Conservation (phyloP, 2,329 filamentous ascomycete genomes). For the Trichothecium sympodiale region DNA sequence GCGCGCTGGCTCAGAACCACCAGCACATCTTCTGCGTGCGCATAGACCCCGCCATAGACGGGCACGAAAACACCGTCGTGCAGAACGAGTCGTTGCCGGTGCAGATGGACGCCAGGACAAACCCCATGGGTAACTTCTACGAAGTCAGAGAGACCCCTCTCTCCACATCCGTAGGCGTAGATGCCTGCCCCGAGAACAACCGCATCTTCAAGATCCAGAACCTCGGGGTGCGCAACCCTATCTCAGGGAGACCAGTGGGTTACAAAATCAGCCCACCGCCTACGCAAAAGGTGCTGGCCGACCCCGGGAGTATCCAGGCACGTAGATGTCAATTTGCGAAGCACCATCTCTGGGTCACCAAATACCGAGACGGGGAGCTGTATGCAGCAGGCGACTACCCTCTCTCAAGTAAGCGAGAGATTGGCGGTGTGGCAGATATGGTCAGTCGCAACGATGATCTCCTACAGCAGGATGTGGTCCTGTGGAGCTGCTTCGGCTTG, state of each 20-base stretch:
- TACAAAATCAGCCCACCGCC: conserved; percentile 33
- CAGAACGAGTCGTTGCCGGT: conserved; percentile 30
- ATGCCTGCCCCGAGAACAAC: conserved; percentile 37
- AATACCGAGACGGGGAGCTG: conserved; percentile 31
- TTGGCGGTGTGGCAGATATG: conserved; percentile 25
- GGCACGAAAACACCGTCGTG: conserved; percentile 42
- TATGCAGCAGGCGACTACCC: conserved; percentile 32
- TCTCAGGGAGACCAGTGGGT: conserved; percentile 32
- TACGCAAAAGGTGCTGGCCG: conserved; percentile 27
- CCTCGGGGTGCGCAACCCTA: conserved; percentile 25
- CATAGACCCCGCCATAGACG: conserved; percentile 52
- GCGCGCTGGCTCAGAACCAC: conserved; percentile 52
- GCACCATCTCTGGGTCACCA: conserved; percentile 35
- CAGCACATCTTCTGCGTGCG: conserved; percentile 55
- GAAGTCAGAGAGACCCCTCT: conserved; percentile 32
- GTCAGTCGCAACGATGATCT: conserved; percentile 32
- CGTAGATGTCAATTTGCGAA: conserved; percentile 28
- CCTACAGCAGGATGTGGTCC: conserved; percentile 38
- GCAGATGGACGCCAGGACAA: conserved; percentile 26
- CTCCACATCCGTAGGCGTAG: conserved; percentile 31
- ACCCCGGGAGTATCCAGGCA: conserved; percentile 26
- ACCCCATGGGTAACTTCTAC: conserved; percentile 37
- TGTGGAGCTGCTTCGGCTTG: conserved; percentile 47
- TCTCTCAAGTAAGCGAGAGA: conserved; percentile 27
- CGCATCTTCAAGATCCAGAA: conserved; percentile 41